Base-by-base conservation (phyloP, 2,329 filamentous ascomycete genomes). In the Fusarium napiforme region DNA sequence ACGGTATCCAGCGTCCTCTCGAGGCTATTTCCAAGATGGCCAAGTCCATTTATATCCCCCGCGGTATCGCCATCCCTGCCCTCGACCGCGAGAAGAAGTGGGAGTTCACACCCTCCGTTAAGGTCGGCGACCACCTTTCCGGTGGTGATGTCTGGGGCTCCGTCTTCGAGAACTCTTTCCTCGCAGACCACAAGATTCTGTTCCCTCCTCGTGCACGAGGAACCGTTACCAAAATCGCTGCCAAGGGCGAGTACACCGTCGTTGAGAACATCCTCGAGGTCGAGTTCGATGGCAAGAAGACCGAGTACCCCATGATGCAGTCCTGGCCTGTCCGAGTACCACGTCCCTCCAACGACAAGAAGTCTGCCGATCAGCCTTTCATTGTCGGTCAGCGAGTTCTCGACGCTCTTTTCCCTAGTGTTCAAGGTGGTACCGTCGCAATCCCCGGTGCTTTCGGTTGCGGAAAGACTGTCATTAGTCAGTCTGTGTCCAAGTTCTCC, bases 401-500 rank as follows among this genome's bases (percentile, higher is more conserved):
- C 77, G 96, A 99, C 82, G 93, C 96, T 73, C 90, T 99, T 52
- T 99, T 98, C 87, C 96, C 96, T 60, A 93, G 93, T 87, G 96
- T 99, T 15, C 95, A 97, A 86, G 96, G 96, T 83, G 96, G 96
- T 82, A 99, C 96, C 49, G 95, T 98, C 75, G 97, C 96, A 81
- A 99, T 99, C 81, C 96, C 96, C 32, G 96, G 96, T 82, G 96
- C 96, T 84, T 99, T 99, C 82, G 96, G 96, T 75, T 99, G 96
- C 81, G 96, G 96, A 81, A 99, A 99, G 91, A 99, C 96, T 79
- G 96, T 99, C 86, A 99, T 99, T 85, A 95, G 92, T 80, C 96
- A 99, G 86, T 97, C 94, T 69, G 93, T 99, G 73, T 99, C 96
- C 84, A 99, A 99, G 86, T 99, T 99, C 88, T 99, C 96, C 81